Base-by-base conservation (phyloP, 2,329 filamentous ascomycete species). In the Microcyclospora tardicrescens region DNA sequence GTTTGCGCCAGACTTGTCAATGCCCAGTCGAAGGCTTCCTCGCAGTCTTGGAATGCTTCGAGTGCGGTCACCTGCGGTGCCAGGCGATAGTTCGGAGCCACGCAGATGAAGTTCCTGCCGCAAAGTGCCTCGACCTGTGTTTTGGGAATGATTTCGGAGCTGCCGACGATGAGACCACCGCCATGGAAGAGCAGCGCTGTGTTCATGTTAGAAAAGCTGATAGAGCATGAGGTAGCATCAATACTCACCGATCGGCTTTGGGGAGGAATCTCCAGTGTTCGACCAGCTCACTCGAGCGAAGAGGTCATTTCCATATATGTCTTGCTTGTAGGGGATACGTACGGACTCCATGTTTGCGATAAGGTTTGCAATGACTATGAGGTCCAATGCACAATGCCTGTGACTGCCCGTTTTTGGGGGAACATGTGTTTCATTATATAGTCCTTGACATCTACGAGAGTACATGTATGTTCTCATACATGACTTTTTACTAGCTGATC, bases 11-110 rank as follows among this genome's bases (percentile, higher is more conserved):
- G 43, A 2, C 52, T 59, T 6, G 53, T 44, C 29, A 63, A 45
- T 10, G 61, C 48, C 61, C 61, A 62, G 3, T 46, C 52, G 12
- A 61, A 47, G 4, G 60, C 49, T 34, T 62, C 57, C 13, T 57
- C 56, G 27, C 52, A 56, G 24, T 63, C 61, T 14, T 41, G 41
- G 11, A 62, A 55, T 0, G 57, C 57, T 10, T 58, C 51, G 0
- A 53, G 41, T 12, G 60, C 49, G 30, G 58, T 41, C 28, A 58
- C 54, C 39, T 52, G 54, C n/a, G 51, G 60, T 33, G 54, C 53
- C 15, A 65, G 52, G 14, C 52, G 50, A 34, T 54, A 49, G 33
- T 53, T 49, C 5, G 49, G 48, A 2, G 43, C 43, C 2, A 53
- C 43, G 10, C 51, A 50, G 14, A 50, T 33, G 43, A 50, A 50